Base-by-base conservation (phyloP, 768 basidiomycete species). In the Collybia nuda region DNA sequence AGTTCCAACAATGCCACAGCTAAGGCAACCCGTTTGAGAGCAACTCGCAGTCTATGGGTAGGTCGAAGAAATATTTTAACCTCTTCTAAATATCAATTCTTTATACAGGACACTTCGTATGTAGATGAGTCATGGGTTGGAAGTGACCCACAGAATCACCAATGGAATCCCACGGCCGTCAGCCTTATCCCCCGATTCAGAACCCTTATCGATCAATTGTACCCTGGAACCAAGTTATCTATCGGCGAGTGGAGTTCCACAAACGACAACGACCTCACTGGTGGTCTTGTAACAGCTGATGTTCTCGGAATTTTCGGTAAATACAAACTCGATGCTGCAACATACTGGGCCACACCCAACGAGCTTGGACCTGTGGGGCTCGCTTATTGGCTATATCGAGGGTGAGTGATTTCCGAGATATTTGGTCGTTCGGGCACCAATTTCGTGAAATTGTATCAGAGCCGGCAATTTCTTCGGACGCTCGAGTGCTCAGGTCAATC, bases 191-290 rank as follows among this genome's bases (percentile, higher is more conserved):
- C 80, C 29, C 76, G 80, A 23, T 70, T 82, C 64, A 70, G 72
- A 54, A 69, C 67, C 21, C 72, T 81, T 51, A 80, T 81, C 52
- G 64, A 67, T 29, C 60, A 66, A 38, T 62, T 74, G 61, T 81
- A 80, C 58, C 79, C 80, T n/a, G 79, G 78, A 18, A 80, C 79
- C 37, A 79, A 77, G 57, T 61, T 81, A 37, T 78, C 78, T n/a
- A 65, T 81, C 45, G 72, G 74, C 52, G 80, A 81, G 59, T 81
- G 76, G 76, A 67, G 64, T 54, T 77, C 79, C 0, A 73, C 73
- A 2, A 64, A 61, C 43, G 80, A 81, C 55, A 68, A 67, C 15
- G 80, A 81, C 56, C 60, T 81, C 48, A 80, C 79, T 22, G 80
- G 80, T 19, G 80, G 79, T 28, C 69, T 82, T 29, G 66, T 79